A percentile compares a stretch with the other conserved stretches of the same genome.
phyloP scores from a whole-genome alignment of 2,329 filamentous ascomycete genomes.

The Bipolaris zeicola region DNA sequence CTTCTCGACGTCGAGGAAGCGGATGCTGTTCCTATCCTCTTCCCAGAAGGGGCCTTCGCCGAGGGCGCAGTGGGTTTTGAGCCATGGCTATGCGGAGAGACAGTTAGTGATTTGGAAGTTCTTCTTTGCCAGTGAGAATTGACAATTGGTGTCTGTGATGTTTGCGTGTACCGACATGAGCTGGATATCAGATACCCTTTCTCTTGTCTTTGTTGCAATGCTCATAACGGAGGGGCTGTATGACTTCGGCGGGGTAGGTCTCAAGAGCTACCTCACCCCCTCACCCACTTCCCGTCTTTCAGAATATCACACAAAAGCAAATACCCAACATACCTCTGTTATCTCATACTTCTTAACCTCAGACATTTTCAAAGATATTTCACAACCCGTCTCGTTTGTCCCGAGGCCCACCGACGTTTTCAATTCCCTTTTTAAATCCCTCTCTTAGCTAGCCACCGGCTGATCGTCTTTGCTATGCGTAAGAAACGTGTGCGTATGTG shows the following conservation, averaged over 20 bases:
- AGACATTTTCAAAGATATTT: constrained; percentile 28
- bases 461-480: too few species aligned
- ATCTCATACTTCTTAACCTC: constrained; percentile 44
- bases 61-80: constrained; percentile 68
- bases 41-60: constrained; percentile 80
- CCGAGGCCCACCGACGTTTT: too few species aligned
- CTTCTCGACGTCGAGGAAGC: constrained; percentile 83
- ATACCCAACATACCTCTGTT: constrained; percentile 40
- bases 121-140: neutral
- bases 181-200: neutral
- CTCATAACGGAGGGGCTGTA: constrained; percentile 7
- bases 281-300: constrained; percentile 1
- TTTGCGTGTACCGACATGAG: neutral
- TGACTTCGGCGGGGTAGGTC: constrained; percentile 31
- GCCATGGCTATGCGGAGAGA: constrained; percentile 51
- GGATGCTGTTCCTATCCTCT: constrained; percentile 65
- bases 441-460: too few species aligned
- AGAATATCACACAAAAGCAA: neutral
- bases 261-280: constrained; percentile 32
- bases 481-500: too few species aligned
- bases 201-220: neutral
- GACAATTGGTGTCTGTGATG: neutral
- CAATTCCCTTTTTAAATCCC: too few species aligned
- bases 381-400: neutral
- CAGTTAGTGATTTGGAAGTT: constrained; percentile 14